Base-by-base conservation (phyloP, 768 basidiomycete species). In the Pleurotus pulmonarius region DNA sequence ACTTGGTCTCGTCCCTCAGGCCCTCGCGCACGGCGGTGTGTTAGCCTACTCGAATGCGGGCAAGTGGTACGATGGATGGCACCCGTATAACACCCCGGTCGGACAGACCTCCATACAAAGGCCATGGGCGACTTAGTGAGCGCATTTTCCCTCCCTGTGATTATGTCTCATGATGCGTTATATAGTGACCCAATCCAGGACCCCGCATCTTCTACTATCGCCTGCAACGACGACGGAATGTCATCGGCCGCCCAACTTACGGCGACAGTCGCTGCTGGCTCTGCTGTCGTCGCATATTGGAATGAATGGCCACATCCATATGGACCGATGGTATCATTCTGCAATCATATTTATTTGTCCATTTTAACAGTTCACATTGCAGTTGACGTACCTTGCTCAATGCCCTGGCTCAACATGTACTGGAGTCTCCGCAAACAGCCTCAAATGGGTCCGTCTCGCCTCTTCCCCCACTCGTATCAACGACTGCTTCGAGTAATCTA, bases 371-470 rank as follows among this genome's bases (percentile, higher is more conserved):
- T 4, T 34, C 29, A 34, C 7, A 8, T 8, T 34, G 9, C 61
- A 79, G 77, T 62, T 77, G 44, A 73, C 71, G 2, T 78, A 78
- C 65, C 67, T 78, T n/a, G 76, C 75, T 11, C 68, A 75, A 70
- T 79, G 77, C 62, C 73, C 75, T 4, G 73, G 75, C 15, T 65
- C 68, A 13, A 70, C 69, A 25, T 79, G 78, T 65, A 74, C 72
- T 4, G 70, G 71, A 12, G 75, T 73, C 12, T 73, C 68, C 49
- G 65, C 77, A 3, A 59, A 56, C 5, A 67, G 68, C 6, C 62
- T 78, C 22, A 64, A 77, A 72, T 79, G 77, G 77, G 77, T 76
- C 58, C 8, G 70, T 61, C 2, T 5, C 18, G 8, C 26, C 22
- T 25, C 3, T n/a, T n/a, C 8, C 45, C 11, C 9, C 20, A 8